A percentile compares a stretch with the other conserved stretches of the same genome.
Evolutionary conservation across 2,329 filamentous ascomycete species (phyloP).

Genomic region (Penicillium sp.): DNA sequence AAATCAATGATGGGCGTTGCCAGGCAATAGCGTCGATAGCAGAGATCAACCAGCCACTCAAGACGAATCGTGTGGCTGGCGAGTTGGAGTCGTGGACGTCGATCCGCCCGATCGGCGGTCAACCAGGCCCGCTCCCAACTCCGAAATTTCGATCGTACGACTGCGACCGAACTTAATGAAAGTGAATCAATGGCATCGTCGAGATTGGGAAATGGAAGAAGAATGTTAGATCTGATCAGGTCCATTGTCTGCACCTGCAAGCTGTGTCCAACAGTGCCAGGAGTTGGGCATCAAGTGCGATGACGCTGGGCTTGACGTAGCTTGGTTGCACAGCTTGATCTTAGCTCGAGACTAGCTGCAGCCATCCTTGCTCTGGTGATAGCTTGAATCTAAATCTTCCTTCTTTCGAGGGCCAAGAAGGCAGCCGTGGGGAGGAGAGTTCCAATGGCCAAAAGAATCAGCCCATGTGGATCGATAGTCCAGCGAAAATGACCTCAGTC

Average conservation of each 20-base stretch:
- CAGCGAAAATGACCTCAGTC: not conserved
- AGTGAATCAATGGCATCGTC: not conserved
- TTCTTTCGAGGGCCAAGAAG: not conserved
- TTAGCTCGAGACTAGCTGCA: not conserved
- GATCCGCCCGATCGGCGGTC: not conserved
- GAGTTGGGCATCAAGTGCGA: not conserved
- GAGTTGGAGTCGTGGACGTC: not conserved
- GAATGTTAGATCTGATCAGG: not conserved
- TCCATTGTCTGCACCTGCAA: not conserved
- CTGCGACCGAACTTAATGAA: not conserved
- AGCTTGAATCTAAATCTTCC: not conserved
- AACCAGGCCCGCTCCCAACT: not conserved
- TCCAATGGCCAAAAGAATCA: not conserved
- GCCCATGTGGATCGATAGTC: not conserved
- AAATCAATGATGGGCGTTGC: not conserved
- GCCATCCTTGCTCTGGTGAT: not conserved
- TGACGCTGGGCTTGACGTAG: conserved; percentile 6
- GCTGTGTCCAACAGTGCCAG: not conserved
- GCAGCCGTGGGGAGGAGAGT: not conserved
- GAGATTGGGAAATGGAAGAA: not conserved
- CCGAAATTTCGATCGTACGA: not conserved
- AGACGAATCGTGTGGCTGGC: not conserved
- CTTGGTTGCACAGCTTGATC: not conserved
- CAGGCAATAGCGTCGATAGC: not conserved
- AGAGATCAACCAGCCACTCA: not conserved